These are phyloP conservation scores for Tetratostichococcus sp. DNA, from an alignment of 139 green algal genomes.

Conservation along the genomic window DNA sequence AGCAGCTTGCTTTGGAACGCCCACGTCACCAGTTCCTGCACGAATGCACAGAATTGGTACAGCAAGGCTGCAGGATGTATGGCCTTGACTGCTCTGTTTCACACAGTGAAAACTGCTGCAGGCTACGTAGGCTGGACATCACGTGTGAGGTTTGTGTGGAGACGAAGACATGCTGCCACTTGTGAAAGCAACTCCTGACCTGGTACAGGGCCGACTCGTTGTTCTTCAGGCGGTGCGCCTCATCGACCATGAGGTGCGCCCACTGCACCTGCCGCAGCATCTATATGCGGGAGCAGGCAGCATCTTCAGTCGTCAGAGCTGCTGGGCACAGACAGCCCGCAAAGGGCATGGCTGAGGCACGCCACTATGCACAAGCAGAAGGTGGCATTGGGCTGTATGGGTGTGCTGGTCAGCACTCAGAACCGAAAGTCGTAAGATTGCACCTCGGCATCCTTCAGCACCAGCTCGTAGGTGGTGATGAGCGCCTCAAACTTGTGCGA, in stretches of 20 bases:
- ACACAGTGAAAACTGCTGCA: too few species aligned
- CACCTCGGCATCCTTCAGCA: slow-evolving; percentile 81
- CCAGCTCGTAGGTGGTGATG: slow-evolving; percentile 91
- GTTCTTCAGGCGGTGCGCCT: slow-evolving; percentile 89
- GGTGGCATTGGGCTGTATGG: too few species aligned
- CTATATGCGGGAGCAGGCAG: neutral
- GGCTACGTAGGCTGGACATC: too few species aligned
- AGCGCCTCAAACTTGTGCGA: slow-evolving; percentile 68
- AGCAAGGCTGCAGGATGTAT: neutral
- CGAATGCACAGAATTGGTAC: too few species aligned
- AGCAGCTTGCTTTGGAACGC: slow-evolving; percentile 85
- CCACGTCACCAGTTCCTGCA: slow-evolving; percentile 57
- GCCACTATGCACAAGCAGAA: too few species aligned
- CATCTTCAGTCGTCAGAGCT: neutral
- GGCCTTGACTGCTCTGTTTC: too few species aligned
- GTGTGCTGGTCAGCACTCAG: too few species aligned
- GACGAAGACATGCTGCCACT: too few species aligned
- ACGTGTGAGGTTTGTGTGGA: too few species aligned
- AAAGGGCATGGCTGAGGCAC: too few species aligned
- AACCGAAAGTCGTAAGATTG: too few species aligned
- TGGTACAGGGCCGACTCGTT: slow-evolving; percentile 80
- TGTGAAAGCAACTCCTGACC: slow-evolving; percentile 13
- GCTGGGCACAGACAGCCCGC: too few species aligned
- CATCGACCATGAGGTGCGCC: slow-evolving; percentile 86
- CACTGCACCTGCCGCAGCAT: slow-evolving; percentile 52